A percentile compares a stretch with the other conserved stretches of the same genome.
phyloP scores from a whole-genome alignment of 2,329 filamentous ascomycete species.

The Fusarium ramigenum region DNA sequence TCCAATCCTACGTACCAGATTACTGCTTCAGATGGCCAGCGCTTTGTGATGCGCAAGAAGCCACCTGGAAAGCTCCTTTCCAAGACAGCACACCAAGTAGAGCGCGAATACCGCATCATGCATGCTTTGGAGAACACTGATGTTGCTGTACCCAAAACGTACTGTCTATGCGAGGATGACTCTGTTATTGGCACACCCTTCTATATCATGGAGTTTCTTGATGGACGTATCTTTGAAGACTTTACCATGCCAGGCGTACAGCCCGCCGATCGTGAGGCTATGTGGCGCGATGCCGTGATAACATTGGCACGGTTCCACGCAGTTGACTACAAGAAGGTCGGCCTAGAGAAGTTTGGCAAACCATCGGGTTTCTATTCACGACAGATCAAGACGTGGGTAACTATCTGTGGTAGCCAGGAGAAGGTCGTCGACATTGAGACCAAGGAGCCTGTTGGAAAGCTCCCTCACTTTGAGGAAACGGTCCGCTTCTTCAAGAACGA shows the following conservation, averaged over 20 bases:
- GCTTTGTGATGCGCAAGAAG: slow-evolving; percentile 96
- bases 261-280: slow-evolving; percentile 73
- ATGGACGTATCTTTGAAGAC: slow-evolving; percentile 93
- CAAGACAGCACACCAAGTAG: slow-evolving; percentile 94
- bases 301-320: slow-evolving; percentile 88
- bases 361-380: slow-evolving; percentile 82
- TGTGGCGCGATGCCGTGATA: slow-evolving; percentile 87
- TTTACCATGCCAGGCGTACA: slow-evolving; percentile 79
- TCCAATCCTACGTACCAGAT: slow-evolving; percentile 97
- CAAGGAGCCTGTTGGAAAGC: slow-evolving; percentile 76
- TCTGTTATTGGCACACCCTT: slow-evolving; percentile 87
- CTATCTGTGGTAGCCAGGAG: slow-evolving; percentile 82
- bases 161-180: slow-evolving; percentile 86
- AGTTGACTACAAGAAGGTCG: slow-evolving; percentile 72
- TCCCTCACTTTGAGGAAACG: slow-evolving; percentile 86
- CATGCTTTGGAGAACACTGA: slow-evolving; percentile 80
- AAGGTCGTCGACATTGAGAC: slow-evolving; percentile 80
- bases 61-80: slow-evolving; percentile 94
- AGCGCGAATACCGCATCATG: slow-evolving; percentile 93
- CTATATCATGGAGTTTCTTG: slow-evolving; percentile 96
- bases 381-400: slow-evolving; percentile 84
- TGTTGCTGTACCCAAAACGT: slow-evolving; percentile 85
- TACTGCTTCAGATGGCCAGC: slow-evolving; percentile 72
- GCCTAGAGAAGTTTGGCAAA: slow-evolving; percentile 78
- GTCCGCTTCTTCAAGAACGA: slow-evolving; percentile 79